phyloP scores from a whole-genome alignment of 192 early-diverging fungal species.

The Backusella australiensis region DNA sequence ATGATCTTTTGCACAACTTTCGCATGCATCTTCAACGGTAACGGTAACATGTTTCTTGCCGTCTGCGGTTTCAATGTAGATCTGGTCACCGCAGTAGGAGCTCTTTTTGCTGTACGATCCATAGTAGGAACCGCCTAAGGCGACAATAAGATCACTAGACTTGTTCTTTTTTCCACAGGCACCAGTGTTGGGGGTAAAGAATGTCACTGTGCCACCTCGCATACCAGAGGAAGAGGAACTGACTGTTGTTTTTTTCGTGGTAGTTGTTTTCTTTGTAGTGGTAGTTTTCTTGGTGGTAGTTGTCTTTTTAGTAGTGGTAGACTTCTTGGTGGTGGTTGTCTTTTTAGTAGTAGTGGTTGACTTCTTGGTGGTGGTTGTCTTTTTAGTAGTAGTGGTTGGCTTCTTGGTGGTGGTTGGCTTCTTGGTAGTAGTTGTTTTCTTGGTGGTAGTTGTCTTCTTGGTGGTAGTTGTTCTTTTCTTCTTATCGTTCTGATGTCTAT shows the following conservation, averaged over 20 bases:
- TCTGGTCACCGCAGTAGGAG: constrained; percentile 36
- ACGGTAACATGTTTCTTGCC: constrained; percentile 37
- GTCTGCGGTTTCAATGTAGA: constrained; percentile 29
- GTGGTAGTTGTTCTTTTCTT: not conserved
- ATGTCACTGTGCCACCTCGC: constrained; percentile 9
- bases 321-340: not conserved
- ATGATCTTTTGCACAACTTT: constrained; percentile 31
- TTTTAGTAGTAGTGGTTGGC: not conserved
- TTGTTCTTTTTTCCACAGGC: constrained; percentile 27
- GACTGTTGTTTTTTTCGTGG: not conserved
- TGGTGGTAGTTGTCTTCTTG: not conserved
- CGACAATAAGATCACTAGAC: constrained; percentile 19
- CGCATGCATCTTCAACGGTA: constrained; percentile 43
- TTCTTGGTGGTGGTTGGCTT: not conserved
- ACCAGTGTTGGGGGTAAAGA: constrained; percentile 29
- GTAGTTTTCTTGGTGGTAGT: not conserved
- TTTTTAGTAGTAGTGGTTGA: not conserved
- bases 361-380: not conserved
- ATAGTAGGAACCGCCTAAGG: constrained; percentile 26
- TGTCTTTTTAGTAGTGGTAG: not conserved
- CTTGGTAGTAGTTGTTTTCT: not conserved
- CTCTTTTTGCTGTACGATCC: constrained; percentile 30
- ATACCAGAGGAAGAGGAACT: not conserved
- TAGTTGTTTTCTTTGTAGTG: not conserved
- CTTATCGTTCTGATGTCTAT: not conserved